Conservation (phyloP, 371 early-diverging fungal species). For the Mucor indicus region DNA sequence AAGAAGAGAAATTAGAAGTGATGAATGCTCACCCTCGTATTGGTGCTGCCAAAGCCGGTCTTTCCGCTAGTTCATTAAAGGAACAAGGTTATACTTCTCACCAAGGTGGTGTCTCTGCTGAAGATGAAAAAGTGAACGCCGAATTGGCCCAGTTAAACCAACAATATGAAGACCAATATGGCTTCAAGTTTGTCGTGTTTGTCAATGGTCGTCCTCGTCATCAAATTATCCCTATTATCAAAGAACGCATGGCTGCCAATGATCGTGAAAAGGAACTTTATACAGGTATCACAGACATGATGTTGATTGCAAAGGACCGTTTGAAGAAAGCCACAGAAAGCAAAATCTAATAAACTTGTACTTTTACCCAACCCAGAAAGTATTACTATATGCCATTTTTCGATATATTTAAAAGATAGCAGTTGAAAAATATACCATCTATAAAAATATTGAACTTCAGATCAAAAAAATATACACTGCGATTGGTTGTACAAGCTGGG, state of each 20-base stretch:
- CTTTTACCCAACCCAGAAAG: no score
- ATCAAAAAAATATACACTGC: no score
- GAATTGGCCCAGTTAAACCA: slow-evolving; percentile 54
- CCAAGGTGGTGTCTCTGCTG: slow-evolving; percentile 15
- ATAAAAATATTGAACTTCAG: no score
- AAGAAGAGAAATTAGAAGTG: slow-evolving; percentile 65
- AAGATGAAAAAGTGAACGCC: slow-evolving; percentile 36
- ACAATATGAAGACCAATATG: slow-evolving; percentile 79
- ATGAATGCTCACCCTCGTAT: slow-evolving; percentile 92
- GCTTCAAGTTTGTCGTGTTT: slow-evolving; percentile 89
- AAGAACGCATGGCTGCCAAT: slow-evolving; percentile 57
- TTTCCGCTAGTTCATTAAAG: slow-evolving; percentile 69
- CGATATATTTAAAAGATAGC: no score
- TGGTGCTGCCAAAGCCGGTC: slow-evolving; percentile 67
- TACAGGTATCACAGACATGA: slow-evolving; percentile 70
- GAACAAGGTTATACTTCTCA: slow-evolving; percentile 70
- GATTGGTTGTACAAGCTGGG: no score
- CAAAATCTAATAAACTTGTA: slow-evolving; percentile 19
- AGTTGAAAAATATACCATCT: no score
- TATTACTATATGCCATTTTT: no score
- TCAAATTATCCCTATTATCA: slow-evolving; percentile 71
- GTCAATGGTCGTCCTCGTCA: slow-evolving; percentile 76
- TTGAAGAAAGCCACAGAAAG: slow-evolving; percentile 52
- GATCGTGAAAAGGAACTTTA: slow-evolving; percentile 54
- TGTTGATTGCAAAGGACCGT: slow-evolving; percentile 75